Percentiles rank a stretch among this genome's conserved stretches.
These are phyloP conservation scores for Irpex sp. DNA, from an alignment of 1,284 basidiomycete species.

Conservation along the genomic window DNA sequence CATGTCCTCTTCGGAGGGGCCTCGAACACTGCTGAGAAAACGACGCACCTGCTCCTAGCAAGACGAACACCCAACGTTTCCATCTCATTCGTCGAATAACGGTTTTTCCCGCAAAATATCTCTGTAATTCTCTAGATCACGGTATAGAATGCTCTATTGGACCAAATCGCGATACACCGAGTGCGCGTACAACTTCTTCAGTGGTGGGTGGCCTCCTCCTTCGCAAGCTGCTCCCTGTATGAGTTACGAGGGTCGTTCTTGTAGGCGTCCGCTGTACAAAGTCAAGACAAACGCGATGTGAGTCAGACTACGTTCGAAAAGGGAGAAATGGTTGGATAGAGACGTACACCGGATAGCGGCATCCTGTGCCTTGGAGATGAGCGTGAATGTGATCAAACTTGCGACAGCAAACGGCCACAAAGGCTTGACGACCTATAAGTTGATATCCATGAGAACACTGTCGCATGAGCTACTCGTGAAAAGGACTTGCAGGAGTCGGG, in stretches of 20 bases:
- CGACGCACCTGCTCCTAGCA: too few species aligned
- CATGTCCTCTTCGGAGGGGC: too few species aligned
- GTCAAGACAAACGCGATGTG: not conserved
- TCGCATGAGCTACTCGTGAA: constrained; percentile 1
- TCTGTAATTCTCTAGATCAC: not conserved
- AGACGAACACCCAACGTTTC: too few species aligned
- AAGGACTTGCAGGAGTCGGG: constrained; percentile 62
- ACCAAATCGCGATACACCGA: not conserved
- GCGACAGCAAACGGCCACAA: constrained; percentile 76
- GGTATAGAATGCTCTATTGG: not conserved
- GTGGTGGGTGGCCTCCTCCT: constrained; percentile 33
- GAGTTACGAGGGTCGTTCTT: constrained; percentile 77
- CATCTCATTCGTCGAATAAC: too few species aligned
- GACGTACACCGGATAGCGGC: constrained; percentile 64
- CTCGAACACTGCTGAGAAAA: too few species aligned
- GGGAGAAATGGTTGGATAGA: not conserved
- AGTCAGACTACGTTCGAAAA: not conserved
- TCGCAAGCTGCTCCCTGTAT: constrained; percentile 71
- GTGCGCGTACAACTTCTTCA: constrained; percentile 9
- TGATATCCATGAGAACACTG: not conserved
- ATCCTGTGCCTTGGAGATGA: constrained; percentile 62
- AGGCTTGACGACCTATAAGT: constrained; percentile 57
- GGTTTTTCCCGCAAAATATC: too few species aligned
- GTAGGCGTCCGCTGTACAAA: constrained; percentile 52
- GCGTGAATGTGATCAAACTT: constrained; percentile 58